A percentile compares a stretch with the other conserved stretches of the same genome.
These are phyloP conservation scores for Aurinia saxatilis DNA, from an alignment of 345 rosid species.

Conservation along the genomic window DNA sequence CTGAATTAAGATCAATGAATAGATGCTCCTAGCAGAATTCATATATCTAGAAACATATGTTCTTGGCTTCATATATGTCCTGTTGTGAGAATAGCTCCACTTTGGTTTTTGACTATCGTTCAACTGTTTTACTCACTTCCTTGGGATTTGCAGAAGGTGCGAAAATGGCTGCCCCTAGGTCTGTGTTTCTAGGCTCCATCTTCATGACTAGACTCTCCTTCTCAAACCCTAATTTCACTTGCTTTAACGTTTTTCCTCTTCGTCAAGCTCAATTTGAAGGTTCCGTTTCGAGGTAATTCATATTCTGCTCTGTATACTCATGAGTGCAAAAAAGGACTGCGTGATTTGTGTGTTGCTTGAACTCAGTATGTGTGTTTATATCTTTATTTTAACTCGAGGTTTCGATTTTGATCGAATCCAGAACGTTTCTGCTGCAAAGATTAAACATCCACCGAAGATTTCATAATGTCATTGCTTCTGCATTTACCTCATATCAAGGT, in stretches of 20 bases:
- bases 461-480: slow-evolving; percentile 45
- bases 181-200: slow-evolving; percentile 31
- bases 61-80: too few relatives aligned
- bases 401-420: background rate
- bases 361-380: background rate
- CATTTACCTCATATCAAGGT: slow-evolving; percentile 48
- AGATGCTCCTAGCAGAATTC: background rate
- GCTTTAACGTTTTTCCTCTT: slow-evolving; percentile 15
- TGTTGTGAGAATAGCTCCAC: too few relatives aligned
- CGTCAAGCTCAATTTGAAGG: slow-evolving; percentile 18
- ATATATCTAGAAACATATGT: background rate
- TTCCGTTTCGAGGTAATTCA: slow-evolving; percentile 24
- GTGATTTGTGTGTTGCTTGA: too few relatives aligned
- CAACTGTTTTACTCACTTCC: background rate
- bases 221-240: slow-evolving; percentile 23
- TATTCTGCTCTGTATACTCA: background rate
- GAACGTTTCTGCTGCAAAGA: slow-evolving; percentile 37
- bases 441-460: slow-evolving; percentile 37
- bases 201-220: slow-evolving; percentile 23
- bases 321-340: too few relatives aligned
- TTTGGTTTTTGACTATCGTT: too few relatives aligned
- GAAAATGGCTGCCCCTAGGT: slow-evolving; percentile 37
- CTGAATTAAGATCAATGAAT: background rate
- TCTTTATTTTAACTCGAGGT: background rate
- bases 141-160: background rate